Evolutionary conservation across 495 filamentous ascomycete genomes (phyloP).

Genomic region (Talaromyces wortmannii): DNA sequence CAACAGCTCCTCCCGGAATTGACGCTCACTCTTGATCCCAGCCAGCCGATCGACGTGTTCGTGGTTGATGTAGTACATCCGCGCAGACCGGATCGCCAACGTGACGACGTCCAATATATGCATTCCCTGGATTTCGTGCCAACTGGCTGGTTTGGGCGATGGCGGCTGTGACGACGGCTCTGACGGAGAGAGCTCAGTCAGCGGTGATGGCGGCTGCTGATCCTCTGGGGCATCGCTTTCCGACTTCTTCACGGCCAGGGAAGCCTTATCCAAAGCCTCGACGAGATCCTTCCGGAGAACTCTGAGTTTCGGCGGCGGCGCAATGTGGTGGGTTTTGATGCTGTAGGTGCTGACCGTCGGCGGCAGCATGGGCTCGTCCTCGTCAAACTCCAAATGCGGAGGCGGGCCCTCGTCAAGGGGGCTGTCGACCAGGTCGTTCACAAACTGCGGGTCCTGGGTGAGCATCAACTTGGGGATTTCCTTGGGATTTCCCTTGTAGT

Average conservation of each 20-base stretch:
- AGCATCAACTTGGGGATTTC: slow-evolving; percentile 33
- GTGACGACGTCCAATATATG: slow-evolving; percentile 89
- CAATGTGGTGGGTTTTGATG: slow-evolving; percentile 74
- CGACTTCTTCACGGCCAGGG: slow-evolving; percentile 55
- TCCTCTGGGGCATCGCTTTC: slow-evolving; percentile 19
- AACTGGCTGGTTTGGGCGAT: slow-evolving; percentile 44
- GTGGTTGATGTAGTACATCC: slow-evolving; percentile 89
- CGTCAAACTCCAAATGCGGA: slow-evolving; percentile 43
- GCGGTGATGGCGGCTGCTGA: slow-evolving; percentile 4
- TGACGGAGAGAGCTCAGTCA: neutral
- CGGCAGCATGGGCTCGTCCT: slow-evolving; percentile 72
- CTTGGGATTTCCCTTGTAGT: slow-evolving; percentile 25
- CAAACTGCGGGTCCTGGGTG: slow-evolving; percentile 34
- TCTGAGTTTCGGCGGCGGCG: slow-evolving; percentile 76
- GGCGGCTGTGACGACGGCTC: slow-evolving; percentile 14
- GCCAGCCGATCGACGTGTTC: slow-evolving; percentile 76
- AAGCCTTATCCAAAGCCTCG: slow-evolving; percentile 58
- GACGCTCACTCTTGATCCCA: slow-evolving; percentile 73
- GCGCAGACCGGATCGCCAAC: slow-evolving; percentile 87
- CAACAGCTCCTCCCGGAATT: slow-evolving; percentile 75
- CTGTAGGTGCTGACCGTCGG: slow-evolving; percentile 96
- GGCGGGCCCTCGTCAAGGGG: slow-evolving; percentile 43
- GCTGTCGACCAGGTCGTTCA: slow-evolving; percentile 43
- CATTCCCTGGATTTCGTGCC: slow-evolving; percentile 84
- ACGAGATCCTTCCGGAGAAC: slow-evolving; percentile 71